These are phyloP conservation scores for Pseudogymnoascus sp. DNA, from an alignment of 2,329 filamentous ascomycete genomes.

Conservation along the genomic window DNA sequence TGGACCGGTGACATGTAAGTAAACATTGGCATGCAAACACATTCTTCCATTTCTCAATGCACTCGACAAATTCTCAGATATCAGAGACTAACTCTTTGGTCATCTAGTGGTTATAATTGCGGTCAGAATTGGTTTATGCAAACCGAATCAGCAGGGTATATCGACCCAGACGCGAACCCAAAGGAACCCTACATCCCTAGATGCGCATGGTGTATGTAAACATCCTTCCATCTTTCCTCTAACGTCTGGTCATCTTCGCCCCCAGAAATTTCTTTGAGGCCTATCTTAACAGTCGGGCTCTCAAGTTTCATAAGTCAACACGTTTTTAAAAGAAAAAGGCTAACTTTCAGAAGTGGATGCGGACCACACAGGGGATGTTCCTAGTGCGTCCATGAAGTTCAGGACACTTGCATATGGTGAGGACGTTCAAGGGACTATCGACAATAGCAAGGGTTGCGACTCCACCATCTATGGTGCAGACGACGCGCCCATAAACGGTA, in stretches of 20 bases:
- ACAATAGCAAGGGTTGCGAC: neutral
- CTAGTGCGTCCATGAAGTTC: neutral
- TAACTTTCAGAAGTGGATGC: neutral
- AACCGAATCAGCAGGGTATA: neutral
- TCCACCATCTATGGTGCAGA: neutral
- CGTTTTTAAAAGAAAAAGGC: neutral
- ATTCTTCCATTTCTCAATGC: neutral
- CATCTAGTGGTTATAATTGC: neutral
- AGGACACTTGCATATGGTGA: neutral
- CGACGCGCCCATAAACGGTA: neutral
- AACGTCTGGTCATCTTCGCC: neutral
- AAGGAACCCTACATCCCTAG: neutral
- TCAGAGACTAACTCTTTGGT: neutral
- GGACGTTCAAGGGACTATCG: neutral
- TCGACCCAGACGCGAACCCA: neutral
- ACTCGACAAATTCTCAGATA: neutral
- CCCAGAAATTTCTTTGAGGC: neutral
- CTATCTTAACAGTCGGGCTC: neutral
- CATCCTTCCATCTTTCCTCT: neutral
- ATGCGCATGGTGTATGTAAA: neutral
- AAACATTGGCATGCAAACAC: neutral
- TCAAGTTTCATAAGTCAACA: neutral
- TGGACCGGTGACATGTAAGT: neutral
- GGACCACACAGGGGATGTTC: neutral
- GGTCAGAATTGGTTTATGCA: neutral